A percentile compares a stretch with the other conserved stretches of the same genome.
Conservation (phyloP, 306 rosid species). For the Prunus salicina region DNA sequence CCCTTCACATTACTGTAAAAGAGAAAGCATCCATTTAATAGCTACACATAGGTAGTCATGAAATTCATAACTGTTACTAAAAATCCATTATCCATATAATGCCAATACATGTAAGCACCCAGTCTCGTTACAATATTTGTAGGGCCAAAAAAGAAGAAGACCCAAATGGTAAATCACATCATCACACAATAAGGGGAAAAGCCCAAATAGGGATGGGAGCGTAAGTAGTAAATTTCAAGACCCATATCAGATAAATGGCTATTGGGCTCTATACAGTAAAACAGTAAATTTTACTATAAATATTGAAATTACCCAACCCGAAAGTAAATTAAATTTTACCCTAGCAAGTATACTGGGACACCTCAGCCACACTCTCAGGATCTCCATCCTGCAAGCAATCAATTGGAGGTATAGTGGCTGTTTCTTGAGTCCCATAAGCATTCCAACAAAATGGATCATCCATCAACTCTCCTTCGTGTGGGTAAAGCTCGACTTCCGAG, state of each 20-base stretch:
- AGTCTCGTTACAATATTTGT: not conserved
- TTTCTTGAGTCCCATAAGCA: slow-evolving; percentile 79
- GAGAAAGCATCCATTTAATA: not conserved
- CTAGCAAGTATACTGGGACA: slow-evolving; percentile 47
- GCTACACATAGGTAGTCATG: not conserved
- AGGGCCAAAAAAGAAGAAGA: not conserved
- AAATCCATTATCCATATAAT: not conserved
- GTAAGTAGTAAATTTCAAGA: not conserved
- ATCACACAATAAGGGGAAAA: slow-evolving; percentile 14
- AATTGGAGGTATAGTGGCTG: slow-evolving; percentile 81
- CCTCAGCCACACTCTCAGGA: slow-evolving; percentile 46
- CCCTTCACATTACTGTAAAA: not conserved
- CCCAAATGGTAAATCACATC: slow-evolving; percentile 2
- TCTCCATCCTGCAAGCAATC: slow-evolving; percentile 76
- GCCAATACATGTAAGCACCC: not conserved
- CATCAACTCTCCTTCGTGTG: slow-evolving; percentile 68
- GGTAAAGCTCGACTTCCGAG: slow-evolving; percentile 80
- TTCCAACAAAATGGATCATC: slow-evolving; percentile 97
- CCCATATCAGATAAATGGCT: slow-evolving; percentile 19
- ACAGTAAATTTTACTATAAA: not conserved
- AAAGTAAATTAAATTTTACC: not conserved
- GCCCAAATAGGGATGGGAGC: slow-evolving; percentile 7
- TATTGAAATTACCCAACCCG: not conserved
- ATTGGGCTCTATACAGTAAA: slow-evolving; percentile 28
- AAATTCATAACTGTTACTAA: not conserved